phyloP scores from a whole-genome alignment of 495 filamentous ascomycete species.

The Podospora pseudocomata region DNA sequence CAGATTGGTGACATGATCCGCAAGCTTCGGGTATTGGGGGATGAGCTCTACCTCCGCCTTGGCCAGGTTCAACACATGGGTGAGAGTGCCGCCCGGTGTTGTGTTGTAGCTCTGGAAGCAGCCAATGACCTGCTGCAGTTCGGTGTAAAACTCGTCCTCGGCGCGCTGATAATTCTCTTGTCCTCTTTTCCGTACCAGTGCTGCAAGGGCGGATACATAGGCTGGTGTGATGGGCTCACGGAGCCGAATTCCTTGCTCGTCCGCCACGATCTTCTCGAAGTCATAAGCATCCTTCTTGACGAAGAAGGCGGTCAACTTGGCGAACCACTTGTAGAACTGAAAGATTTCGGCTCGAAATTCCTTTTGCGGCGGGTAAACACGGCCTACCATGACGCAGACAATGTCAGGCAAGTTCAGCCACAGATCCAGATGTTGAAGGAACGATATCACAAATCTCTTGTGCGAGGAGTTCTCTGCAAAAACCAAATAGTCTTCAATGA shows the following conservation, averaged over 20 bases:
- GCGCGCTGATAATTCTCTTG: constrained; percentile 21
- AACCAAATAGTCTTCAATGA: constrained; percentile 43
- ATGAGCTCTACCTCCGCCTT: constrained; percentile 32
- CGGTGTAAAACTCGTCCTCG: constrained; percentile 30
- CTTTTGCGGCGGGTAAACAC: constrained; percentile 16
- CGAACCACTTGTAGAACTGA: constrained; percentile 33
- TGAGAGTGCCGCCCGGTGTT: constrained; percentile 15
- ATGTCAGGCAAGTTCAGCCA: constrained; percentile 33
- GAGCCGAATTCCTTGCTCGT: constrained; percentile 14
- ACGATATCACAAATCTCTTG: constrained; percentile 32
- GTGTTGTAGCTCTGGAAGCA: constrained; percentile 31
- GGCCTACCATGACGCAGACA: constrained; percentile 2
- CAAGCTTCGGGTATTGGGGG: constrained; percentile 39
- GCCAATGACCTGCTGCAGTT: constrained; percentile 29
- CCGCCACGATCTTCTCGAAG: neutral
- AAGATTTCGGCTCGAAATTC: constrained; percentile 26
- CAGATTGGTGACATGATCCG: constrained; percentile 41
- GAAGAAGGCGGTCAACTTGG: constrained; percentile 31
- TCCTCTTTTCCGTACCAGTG: constrained; percentile 34
- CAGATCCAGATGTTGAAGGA: constrained; percentile 37
- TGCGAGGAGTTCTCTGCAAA: constrained; percentile 27
- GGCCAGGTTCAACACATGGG: constrained; percentile 28
- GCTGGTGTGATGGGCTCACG: constrained; percentile 27
- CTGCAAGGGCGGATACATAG: constrained; percentile 31
- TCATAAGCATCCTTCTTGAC: constrained; percentile 29